Percentiles rank a stretch among this genome's conserved stretches.
These are phyloP conservation scores for Mycothermus thermophilus DNA, from an alignment of 495 filamentous ascomycete genomes.

Conservation along the genomic window DNA sequence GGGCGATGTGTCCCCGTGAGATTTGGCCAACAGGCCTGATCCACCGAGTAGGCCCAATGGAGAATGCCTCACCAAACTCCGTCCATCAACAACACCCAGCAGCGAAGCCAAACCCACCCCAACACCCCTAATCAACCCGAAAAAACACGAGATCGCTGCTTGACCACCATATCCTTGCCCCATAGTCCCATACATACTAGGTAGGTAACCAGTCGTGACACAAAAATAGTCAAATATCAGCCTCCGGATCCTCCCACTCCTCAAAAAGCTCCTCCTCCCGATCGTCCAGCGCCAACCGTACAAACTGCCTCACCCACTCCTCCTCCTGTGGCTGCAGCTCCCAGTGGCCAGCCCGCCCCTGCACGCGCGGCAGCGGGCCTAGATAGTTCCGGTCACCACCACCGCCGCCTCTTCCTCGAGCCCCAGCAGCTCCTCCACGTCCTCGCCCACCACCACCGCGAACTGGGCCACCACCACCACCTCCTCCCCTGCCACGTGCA, in stretches of 20 bases:
- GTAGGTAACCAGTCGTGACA: neutral
- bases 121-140: too few relatives aligned
- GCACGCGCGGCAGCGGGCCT: neutral
- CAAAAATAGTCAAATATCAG: neutral
- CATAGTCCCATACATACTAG: too few relatives aligned
- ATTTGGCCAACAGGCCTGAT: too few relatives aligned
- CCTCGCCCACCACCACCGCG: neutral
- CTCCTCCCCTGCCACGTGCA: neutral
- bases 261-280: slow-evolving; percentile 34
- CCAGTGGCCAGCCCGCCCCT: slow-evolving; percentile 1
- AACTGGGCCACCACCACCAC: neutral
- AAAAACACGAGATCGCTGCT: neutral
- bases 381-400: too few relatives aligned
- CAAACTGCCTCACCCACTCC: slow-evolving; percentile 41
- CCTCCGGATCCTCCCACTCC: slow-evolving; percentile 10
- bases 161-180: too few relatives aligned
- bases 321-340: slow-evolving; percentile 25
- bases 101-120: too few relatives aligned
- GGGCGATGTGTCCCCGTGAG: too few relatives aligned
- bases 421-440: neutral
- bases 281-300: slow-evolving; percentile 38
- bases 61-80: too few relatives aligned
- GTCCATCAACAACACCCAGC: too few relatives aligned
- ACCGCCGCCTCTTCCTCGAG: neutral
- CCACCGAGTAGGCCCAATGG: too few relatives aligned